Conservation (phyloP, 2,329 filamentous ascomycete species). For the Alternaria atra region DNA sequence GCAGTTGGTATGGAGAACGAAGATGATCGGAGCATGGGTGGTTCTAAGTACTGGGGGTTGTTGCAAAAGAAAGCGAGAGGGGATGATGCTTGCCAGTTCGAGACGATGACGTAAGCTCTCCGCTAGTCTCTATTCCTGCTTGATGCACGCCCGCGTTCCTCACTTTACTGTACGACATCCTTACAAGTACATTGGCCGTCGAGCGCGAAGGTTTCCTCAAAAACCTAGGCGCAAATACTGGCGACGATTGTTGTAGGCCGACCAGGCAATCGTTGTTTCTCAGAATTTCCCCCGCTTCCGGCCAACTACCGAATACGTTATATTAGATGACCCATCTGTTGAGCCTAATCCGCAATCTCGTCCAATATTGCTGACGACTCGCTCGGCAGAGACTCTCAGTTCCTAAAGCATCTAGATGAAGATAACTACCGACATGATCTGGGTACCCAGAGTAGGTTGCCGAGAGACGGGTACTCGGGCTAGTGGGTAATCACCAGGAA, state of each 20-base stretch:
- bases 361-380: neutral
- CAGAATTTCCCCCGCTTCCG: neutral
- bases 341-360: neutral
- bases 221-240: neutral
- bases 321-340: neutral
- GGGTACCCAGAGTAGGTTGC: neutral
- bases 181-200: neutral
- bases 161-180: neutral
- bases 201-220: neutral
- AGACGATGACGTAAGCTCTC: neutral
- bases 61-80: neutral
- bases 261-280: neutral
- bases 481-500: slow-evolving; percentile 9
- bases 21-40: neutral
- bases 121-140: neutral
- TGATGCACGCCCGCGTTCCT: neutral
- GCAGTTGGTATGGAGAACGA: neutral
- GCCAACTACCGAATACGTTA: neutral
- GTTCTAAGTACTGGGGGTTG: neutral
- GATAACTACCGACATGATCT: neutral
- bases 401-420: neutral
- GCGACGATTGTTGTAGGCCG: neutral
- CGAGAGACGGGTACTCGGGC: neutral
- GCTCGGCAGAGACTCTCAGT: neutral
- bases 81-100: neutral